Base-by-base conservation (phyloP, 2,329 filamentous ascomycete genomes). In the Botrytis fragariae region DNA sequence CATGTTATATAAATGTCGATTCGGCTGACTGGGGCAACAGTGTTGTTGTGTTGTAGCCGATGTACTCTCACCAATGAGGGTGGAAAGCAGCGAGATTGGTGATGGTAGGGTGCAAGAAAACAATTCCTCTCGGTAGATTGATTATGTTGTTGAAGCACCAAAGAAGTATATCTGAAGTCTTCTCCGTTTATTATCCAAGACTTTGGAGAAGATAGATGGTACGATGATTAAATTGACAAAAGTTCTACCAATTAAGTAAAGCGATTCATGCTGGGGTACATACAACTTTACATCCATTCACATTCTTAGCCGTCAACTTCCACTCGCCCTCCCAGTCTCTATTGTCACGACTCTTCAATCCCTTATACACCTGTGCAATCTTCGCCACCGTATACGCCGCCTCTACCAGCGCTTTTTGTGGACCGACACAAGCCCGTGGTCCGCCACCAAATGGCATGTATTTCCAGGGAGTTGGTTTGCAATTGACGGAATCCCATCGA, bases 381-480 rank as follows among this genome's bases (percentile, higher is more conserved):
- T 72, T 72, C 32, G 72, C 72, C 18, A 72, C 62, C 0, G 72
- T 67, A 64, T 74, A 74, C 1, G 71, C 29, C 5, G 72, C 57
- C 22, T 75, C 67, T 4, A 63, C 70, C 14, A 75, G 70, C 14
- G 72, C 72, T 35, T 75, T 74, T 42, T 75, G 70, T 37, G 75
- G 72, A 0, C 93, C 93, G 0, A 95, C 91, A 72, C 91, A 93
- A 0, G 90, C 86, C 6, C 73, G 18, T 29, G 57, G 72, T 4
- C 72, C 74, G 22, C 71, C 74, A 32, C 67, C 67, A 35, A 69
- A 69, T 25, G 45, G 37, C 16, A 61, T 69, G 14, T 45, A 69
- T 69, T 45, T 54, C 29, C 67, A 37, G 2, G 67, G 12, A 2
- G 8, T 54, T 7, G 51, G 37, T 22, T 74, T 74, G 42, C 73